Conservation (phyloP, 106 monocot genomes). For the Cymbidium sinense region DNA sequence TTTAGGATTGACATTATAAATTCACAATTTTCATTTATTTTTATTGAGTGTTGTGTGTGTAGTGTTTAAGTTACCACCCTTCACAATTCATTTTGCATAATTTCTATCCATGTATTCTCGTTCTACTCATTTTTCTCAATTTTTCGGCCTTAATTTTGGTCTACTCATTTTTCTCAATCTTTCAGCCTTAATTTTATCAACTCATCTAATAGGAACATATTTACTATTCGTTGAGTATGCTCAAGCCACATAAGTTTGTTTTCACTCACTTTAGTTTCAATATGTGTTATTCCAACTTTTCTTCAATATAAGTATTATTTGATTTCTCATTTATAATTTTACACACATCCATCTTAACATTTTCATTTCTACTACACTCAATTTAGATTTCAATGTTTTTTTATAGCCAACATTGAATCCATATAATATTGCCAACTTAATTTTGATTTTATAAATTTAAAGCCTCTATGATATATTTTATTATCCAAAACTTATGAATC, state of each 20-base stretch:
- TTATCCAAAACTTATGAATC: not conserved
- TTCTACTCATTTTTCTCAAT: not conserved
- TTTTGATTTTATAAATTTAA: not conserved
- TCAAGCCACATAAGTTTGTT: not conserved
- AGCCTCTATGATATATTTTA: not conserved
- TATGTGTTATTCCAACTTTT: not conserved
- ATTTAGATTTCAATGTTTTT: not conserved
- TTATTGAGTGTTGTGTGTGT: not conserved
- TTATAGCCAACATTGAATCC: not conserved
- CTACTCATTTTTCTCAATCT: not conserved
- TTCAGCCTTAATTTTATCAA: not conserved
- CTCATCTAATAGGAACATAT: not conserved
- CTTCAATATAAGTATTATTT: not conserved
- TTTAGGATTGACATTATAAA: not conserved
- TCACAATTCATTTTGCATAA: not conserved
- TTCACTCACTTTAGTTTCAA: not conserved
- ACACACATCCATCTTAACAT: not conserved
- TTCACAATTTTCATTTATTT: not conserved
- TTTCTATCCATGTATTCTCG: not conserved
- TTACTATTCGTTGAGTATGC: not conserved
- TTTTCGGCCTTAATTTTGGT: not conserved
- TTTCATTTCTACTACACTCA: not conserved
- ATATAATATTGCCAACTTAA: not conserved
- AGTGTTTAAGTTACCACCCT: not conserved
- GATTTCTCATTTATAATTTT: not conserved